These are phyloP conservation scores for Firmiana major DNA, from an alignment of 345 rosid genomes.

Conservation along the genomic window DNA sequence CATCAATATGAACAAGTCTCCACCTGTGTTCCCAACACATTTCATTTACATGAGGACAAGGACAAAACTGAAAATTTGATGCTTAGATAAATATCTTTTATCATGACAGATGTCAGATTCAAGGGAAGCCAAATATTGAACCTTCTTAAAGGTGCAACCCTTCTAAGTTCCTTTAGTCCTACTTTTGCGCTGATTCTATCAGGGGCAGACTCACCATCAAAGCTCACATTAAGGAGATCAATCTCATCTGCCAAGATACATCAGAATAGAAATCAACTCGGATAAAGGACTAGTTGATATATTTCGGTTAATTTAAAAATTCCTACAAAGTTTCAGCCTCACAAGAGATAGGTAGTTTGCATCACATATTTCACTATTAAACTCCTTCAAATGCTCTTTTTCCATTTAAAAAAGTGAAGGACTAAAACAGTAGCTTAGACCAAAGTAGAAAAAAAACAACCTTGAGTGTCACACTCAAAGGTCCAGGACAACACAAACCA, in stretches of 20 bases:
- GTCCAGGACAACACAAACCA: not conserved
- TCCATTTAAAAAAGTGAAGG: not conserved
- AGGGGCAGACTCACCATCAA: constrained; percentile 86
- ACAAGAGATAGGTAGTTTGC: not conserved
- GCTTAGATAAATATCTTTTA: not conserved
- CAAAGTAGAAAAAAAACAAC: not conserved
- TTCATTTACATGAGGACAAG: not conserved
- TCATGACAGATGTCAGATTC: not conserved
- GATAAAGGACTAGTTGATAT: not conserved
- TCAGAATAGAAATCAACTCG: constrained; percentile 5
- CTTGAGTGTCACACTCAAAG: not conserved
- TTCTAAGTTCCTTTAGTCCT: constrained; percentile 70
- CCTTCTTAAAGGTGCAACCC: constrained; percentile 38
- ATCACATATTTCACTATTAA: not conserved
- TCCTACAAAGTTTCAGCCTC: not conserved
- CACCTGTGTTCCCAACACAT: constrained; percentile 53
- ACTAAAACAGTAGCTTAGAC: not conserved
- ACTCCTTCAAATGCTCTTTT: not conserved
- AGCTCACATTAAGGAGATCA: constrained; percentile 89
- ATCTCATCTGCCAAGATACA: constrained; percentile 56
- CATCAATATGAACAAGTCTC: constrained; percentile 89
- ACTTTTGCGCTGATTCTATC: constrained; percentile 83
- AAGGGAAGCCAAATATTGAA: constrained; percentile 9
- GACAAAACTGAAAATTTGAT: not conserved
- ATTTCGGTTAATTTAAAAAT: not conserved